Evolutionary conservation across 257 asterid species (phyloP).

Genomic region (Ocimum tenuiflorum): DNA sequence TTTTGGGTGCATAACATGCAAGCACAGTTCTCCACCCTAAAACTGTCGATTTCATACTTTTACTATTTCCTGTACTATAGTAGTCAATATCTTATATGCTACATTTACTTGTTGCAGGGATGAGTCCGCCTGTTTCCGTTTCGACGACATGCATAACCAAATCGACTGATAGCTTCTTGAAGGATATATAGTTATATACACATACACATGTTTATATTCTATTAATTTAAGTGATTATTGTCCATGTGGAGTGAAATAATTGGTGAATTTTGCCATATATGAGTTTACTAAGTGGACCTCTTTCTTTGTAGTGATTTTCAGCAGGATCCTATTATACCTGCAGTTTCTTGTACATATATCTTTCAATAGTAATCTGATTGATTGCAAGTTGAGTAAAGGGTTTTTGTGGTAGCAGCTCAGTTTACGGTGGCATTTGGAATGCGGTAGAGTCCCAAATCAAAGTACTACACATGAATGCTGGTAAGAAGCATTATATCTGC

Average conservation of each 20-base stretch:
- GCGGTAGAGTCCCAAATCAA: no score
- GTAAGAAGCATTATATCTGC: no score
- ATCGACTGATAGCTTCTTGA: slow-evolving; percentile 7
- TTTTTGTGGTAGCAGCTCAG: no score
- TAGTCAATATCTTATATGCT: background rate
- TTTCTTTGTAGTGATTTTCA: background rate
- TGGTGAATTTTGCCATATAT: slow-evolving; percentile 8
- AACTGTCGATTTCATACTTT: background rate
- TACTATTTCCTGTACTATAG: background rate
- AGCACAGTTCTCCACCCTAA: background rate
- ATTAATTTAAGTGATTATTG: no score
- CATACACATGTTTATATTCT: background rate
- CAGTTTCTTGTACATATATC: background rate
- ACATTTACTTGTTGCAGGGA: slow-evolving; percentile 3
- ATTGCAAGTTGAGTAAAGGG: background rate
- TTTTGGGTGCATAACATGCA: background rate
- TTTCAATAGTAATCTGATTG: background rate
- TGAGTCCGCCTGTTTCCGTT: background rate
- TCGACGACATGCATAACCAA: background rate
- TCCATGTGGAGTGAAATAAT: slow-evolving; percentile 3
- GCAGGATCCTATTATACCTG: background rate
- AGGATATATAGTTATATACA: no score
- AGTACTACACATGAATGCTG: no score
- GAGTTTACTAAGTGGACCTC: slow-evolving; percentile 2
- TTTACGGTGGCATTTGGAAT: no score